Percentiles rank a stretch among this genome's conserved stretches.
These are phyloP conservation scores for Aureobasidium vineae DNA, from an alignment of 2,329 filamentous ascomycete genomes.

Conservation along the genomic window DNA sequence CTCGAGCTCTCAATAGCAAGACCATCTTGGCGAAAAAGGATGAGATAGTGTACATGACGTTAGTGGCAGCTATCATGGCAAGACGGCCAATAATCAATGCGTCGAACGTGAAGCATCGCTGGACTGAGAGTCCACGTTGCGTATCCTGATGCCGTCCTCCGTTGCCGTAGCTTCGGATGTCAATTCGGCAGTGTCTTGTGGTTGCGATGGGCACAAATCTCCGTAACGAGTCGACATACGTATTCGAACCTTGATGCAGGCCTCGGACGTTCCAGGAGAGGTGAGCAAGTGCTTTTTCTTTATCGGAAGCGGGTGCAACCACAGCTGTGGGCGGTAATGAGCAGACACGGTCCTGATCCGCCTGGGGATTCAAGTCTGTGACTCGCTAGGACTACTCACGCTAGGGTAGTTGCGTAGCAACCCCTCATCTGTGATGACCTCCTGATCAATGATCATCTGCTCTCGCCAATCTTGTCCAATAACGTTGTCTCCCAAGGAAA, in stretches of 20 bases:
- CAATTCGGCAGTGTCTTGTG: not conserved
- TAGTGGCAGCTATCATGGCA: not conserved
- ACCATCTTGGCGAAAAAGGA: not conserved
- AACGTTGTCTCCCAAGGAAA: not conserved
- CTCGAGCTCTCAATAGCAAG: not conserved
- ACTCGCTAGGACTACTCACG: not conserved
- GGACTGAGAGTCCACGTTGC: not conserved
- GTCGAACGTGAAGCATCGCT: not conserved
- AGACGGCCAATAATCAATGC: not conserved
- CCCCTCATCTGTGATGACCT: not conserved
- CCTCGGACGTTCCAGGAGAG: not conserved
- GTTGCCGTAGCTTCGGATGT: constrained; percentile 2
- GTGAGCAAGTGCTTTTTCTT: constrained; percentile 5
- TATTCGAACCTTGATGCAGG: not conserved
- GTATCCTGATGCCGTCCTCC: not conserved
- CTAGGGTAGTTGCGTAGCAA: not conserved
- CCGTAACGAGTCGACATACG: not conserved
- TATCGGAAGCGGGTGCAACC: not conserved
- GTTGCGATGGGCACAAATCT: not conserved
- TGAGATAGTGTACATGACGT: not conserved
- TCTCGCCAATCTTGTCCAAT: not conserved
- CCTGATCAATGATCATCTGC: not conserved
- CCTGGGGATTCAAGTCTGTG: not conserved
- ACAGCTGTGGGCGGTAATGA: not conserved
- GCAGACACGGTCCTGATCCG: not conserved